These are phyloP conservation scores for Microcyclospora pomicola DNA, from an alignment of 2,329 filamentous ascomycete genomes.

Conservation along the genomic window DNA sequence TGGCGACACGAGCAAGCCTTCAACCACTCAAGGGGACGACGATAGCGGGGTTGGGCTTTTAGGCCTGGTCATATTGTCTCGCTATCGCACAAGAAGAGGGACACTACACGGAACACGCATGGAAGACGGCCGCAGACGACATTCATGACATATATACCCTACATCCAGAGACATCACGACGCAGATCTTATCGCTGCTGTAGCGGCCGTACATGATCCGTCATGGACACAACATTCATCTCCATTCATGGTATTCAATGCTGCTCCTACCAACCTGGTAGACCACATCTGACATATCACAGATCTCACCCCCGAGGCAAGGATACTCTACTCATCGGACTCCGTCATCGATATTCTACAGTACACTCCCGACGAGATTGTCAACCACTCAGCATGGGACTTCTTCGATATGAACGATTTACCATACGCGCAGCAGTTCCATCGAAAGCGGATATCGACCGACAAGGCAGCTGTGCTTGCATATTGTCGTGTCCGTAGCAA, in stretches of 20 bases:
- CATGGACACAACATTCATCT: slow-evolving; percentile 57
- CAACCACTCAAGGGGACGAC: too few relatives aligned
- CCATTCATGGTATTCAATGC: slow-evolving; percentile 59
- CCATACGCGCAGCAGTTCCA: slow-evolving; percentile 61
- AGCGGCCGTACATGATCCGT: slow-evolving; percentile 2
- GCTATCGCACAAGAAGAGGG: too few relatives aligned
- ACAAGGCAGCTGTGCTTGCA: slow-evolving; percentile 72
- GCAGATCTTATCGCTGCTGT: too few relatives aligned
- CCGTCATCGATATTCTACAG: slow-evolving; percentile 68
- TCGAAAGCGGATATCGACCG: slow-evolving; percentile 57
- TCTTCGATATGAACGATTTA: slow-evolving; percentile 71
- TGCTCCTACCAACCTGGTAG: neutral
- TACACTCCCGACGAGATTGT: slow-evolving; percentile 64
- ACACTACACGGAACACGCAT: too few relatives aligned
- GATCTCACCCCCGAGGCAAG: slow-evolving; percentile 63
- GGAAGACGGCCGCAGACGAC: too few relatives aligned
- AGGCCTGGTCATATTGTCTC: too few relatives aligned
- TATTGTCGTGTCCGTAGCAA: slow-evolving; percentile 61
- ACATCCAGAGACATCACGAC: too few relatives aligned
- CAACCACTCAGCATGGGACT: slow-evolving; percentile 68
- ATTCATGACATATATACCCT: too few relatives aligned
- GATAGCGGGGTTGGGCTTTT: too few relatives aligned
- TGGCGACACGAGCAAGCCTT: too few relatives aligned
- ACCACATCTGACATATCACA: slow-evolving; percentile 21
- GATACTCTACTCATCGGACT: slow-evolving; percentile 72